Conservation (phyloP, 2,329 filamentous ascomycete genomes). For the Pleurostoma richardsiae region DNA sequence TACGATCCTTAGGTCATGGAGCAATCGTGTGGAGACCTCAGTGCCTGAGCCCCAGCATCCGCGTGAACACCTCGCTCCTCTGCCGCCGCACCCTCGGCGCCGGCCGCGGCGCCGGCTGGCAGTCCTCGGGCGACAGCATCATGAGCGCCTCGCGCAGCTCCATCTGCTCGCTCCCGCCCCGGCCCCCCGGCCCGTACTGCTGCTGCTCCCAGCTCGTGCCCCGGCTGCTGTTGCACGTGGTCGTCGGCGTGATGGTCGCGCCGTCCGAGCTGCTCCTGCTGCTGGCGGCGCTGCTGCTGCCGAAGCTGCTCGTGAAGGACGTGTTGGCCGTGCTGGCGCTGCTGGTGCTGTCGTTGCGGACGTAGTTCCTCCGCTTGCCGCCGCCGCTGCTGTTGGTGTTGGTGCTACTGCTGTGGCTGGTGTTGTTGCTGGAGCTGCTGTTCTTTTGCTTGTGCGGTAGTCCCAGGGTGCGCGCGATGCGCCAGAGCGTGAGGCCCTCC, state of each 20-base stretch:
- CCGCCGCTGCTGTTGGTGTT: background rate
- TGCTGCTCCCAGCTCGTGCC: no score
- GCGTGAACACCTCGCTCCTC: conserved; percentile 27
- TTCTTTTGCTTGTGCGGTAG: no score
- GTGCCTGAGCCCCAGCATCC: conserved; percentile 26
- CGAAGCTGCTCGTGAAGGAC: no score
- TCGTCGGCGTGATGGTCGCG: no score
- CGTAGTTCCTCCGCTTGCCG: no score
- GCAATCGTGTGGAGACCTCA: conserved; percentile 3
- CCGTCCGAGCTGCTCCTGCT: no score
- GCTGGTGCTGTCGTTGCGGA: conserved; percentile 5
- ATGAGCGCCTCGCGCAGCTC: background rate
- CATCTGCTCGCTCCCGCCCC: background rate
- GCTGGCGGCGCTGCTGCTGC: no score
- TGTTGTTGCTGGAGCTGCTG: background rate
- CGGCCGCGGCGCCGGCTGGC: background rate
- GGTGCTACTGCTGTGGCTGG: background rate
- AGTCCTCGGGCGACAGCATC: no score
- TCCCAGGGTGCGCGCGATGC: no score
- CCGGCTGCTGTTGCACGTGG: no score
- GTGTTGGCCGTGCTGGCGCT: background rate
- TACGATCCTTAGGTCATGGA: background rate
- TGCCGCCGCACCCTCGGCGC: conserved; percentile 2
- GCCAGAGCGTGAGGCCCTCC: no score
- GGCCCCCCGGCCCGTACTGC: background rate